Base-by-base conservation (phyloP, 208 protist species). In the Lotmaria passim region DNA sequence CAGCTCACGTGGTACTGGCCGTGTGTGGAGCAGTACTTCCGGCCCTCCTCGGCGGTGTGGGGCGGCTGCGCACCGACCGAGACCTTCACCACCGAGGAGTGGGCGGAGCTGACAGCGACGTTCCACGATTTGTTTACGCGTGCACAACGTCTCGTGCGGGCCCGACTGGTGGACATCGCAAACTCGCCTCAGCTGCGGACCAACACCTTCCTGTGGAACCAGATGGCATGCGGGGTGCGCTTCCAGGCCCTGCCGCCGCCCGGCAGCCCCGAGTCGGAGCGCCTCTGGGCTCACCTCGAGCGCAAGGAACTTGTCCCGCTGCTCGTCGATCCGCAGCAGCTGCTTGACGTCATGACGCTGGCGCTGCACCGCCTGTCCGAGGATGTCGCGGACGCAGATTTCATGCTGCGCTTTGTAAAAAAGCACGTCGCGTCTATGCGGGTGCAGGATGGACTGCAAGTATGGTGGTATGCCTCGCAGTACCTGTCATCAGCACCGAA, bases 151-250 rank as follows among this genome's bases (percentile, higher is more conserved):
- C 72, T 68, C 7, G 65, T 82, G 30, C 55, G 47, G 4, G 47
- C 62, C 31, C 74, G 81, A 12, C 48, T 91, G 30, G 10, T 55
- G 7, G 72, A 85, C 62, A 87, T 91, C 26, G 74, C 83, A 17
- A n/a, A 38, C 21, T 62, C 53, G 0, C 41, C 73, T 8, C 60
- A 44, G 11, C 64, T 93, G 50, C 75, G 73, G 7, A 51, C 56
- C 19, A 93, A 93, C 60, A 90, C 77, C 5, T 93, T 93, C 62
- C 61, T 93, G 12, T 82, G 84, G 65, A 63, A 69, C 14, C 85
- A 90, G 55, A 31, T 90, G 60, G 78, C 75, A 28, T 64, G 74
- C 17, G 79, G 78, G 12, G 44, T 79, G 19, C 70, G 66, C 23
- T 69, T 84, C 21, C 56, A 68, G 14, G 74, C 65, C 33, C 23